Conservation (phyloP, 805 yeast species). For the Candida verbasci region DNA sequence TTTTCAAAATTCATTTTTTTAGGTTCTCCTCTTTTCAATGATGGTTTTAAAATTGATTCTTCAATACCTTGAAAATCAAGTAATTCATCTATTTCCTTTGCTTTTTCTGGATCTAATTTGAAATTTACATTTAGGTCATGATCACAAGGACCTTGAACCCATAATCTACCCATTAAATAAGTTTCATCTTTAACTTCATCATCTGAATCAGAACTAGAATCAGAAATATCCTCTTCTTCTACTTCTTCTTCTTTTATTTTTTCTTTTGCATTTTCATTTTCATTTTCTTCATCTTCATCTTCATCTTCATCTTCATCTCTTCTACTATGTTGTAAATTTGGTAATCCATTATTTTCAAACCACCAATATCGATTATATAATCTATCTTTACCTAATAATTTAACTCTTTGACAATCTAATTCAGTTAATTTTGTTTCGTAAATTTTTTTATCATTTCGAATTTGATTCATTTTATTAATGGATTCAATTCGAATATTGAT, state of each 20-base stretch:
- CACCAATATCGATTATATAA: constrained; percentile 90
- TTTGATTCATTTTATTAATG: constrained; percentile 38
- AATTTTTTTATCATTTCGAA: constrained; percentile 45
- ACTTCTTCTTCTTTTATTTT: constrained; percentile 25
- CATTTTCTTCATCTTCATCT: constrained; percentile 22
- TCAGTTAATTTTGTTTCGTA: constrained; percentile 62
- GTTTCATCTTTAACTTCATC: constrained; percentile 45
- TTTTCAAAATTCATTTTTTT: constrained; percentile 21
- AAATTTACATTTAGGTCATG: constrained; percentile 35
- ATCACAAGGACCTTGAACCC: constrained; percentile 85
- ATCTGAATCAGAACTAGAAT: constrained; percentile 25
- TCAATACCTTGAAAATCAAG: neutral
- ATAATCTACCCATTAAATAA: constrained; percentile 76
- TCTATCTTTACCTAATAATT: constrained; percentile 76
- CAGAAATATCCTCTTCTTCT: constrained; percentile 11
- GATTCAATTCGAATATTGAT: constrained; percentile 43
- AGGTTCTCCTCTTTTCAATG: constrained; percentile 10
- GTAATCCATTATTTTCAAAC: constrained; percentile 85
- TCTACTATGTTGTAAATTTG: constrained; percentile 39
- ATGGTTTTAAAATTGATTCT: constrained; percentile 13
- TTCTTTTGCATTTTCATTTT: constrained; percentile 15
- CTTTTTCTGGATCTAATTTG: constrained; percentile 6
- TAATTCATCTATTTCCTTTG: constrained; percentile 33
- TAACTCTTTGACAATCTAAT: constrained; percentile 72
- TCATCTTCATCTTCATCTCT: constrained; percentile 41